phyloP scores from a whole-genome alignment of 257 asterid genomes.

The Solanum piurae region DNA sequence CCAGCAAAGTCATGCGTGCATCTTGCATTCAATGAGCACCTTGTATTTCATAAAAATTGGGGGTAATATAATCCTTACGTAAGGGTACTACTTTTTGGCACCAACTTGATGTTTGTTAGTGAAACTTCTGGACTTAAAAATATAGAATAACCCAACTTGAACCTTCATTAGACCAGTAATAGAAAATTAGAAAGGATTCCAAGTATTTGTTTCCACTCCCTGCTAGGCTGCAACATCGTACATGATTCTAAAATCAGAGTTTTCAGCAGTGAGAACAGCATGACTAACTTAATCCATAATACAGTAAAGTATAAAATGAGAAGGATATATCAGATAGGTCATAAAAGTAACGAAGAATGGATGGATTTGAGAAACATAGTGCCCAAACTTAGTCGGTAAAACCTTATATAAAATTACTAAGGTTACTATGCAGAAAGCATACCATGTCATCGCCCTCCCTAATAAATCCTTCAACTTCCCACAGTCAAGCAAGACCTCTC shows the following conservation, averaged over 20 bases:
- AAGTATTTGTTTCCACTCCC: neutral
- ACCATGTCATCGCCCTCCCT: slow-evolving; percentile 53
- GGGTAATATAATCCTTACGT: too few relatives aligned
- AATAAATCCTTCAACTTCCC: slow-evolving; percentile 54
- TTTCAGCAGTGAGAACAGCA: neutral
- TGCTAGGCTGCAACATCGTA: neutral
- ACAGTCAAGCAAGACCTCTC: slow-evolving; percentile 63
- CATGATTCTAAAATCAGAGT: neutral
- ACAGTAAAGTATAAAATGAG: neutral
- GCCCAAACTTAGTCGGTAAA: neutral
- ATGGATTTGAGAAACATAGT: neutral
- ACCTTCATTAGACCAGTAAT: neutral
- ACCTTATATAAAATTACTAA: neutral
- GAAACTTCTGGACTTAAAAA: neutral
- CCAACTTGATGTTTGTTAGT: neutral
- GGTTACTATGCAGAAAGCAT: slow-evolving; percentile 3
- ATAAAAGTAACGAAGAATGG: neutral
- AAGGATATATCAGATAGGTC: neutral
- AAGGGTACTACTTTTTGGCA: neutral
- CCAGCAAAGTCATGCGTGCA: neutral
- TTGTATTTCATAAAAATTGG: too few relatives aligned
- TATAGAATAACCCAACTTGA: neutral
- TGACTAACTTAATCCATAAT: neutral
- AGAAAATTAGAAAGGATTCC: neutral
- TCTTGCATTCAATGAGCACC: neutral